Conservation (phyloP, 1,284 basidiomycete genomes). For the Lignosus rhinocerotis region DNA sequence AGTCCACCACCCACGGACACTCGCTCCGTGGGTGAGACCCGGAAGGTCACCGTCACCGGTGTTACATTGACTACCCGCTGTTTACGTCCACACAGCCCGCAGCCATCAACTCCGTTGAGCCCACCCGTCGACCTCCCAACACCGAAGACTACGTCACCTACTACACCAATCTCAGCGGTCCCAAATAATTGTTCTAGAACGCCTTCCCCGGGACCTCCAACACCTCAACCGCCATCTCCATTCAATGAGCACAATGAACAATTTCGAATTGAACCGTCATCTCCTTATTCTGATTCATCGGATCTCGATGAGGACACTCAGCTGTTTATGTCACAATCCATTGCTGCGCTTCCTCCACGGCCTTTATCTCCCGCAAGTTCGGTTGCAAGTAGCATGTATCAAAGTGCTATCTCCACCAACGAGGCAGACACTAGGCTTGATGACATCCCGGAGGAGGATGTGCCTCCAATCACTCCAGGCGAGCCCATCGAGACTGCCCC, state of each 20-base stretch:
- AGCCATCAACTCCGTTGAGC: slow-evolving; percentile 3
- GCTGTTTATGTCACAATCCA: slow-evolving; percentile 73
- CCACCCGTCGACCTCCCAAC: background rate
- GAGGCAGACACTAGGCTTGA: slow-evolving; percentile 14
- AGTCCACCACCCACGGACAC: background rate
- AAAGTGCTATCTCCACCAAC: slow-evolving; percentile 65
- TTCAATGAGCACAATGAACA: background rate
- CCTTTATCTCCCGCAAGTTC: slow-evolving; percentile 46
- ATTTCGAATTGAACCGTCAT: slow-evolving; percentile 29
- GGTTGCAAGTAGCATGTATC: slow-evolving; percentile 54
- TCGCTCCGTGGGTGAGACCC: slow-evolving; percentile 36
- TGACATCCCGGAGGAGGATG: slow-evolving; percentile 15
- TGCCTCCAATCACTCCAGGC: background rate
- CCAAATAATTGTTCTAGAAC: background rate
- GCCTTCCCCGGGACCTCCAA: background rate
- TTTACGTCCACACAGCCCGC: slow-evolving; percentile 36
- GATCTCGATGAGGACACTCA: slow-evolving; percentile 65
- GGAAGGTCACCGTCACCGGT: slow-evolving; percentile 53
- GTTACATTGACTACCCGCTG: slow-evolving; percentile 46
- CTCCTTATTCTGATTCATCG: slow-evolving; percentile 40
- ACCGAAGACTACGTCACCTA: slow-evolving; percentile 3
- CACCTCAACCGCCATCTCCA: background rate
- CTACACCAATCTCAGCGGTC: background rate
- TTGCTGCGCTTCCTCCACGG: slow-evolving; percentile 51
- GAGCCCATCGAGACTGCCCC: background rate